Percentiles rank a stretch among this genome's conserved stretches.
Evolutionary conservation across 768 basidiomycete species (phyloP).

Genomic region (Leccinum disarticulatum): DNA sequence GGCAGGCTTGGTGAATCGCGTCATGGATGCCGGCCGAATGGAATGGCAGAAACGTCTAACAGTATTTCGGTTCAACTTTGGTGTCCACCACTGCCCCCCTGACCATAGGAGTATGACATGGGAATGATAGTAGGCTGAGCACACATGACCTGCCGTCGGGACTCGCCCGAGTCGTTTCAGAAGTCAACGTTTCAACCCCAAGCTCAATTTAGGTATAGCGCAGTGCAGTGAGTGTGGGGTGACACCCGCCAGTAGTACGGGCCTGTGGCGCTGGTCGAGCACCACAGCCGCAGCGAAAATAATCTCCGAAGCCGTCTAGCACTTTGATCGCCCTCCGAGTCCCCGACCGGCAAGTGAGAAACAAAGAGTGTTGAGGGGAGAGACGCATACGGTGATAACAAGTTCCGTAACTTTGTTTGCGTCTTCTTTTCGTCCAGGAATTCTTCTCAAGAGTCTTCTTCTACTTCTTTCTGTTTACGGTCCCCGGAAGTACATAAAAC

Average conservation of each 20-base stretch:
- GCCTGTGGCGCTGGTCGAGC: not conserved
- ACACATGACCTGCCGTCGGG: not conserved
- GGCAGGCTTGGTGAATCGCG: slow-evolving; percentile 1
- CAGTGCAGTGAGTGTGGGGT: not conserved
- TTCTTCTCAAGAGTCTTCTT: not conserved
- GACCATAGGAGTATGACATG: not conserved
- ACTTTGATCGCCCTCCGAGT: not conserved
- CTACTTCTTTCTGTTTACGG: not conserved
- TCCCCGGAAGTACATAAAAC: not conserved
- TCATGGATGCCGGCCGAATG: not conserved
- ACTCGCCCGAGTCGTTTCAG: not conserved
- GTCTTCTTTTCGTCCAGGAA: not conserved
- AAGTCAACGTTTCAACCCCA: not conserved
- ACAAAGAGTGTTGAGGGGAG: not conserved
- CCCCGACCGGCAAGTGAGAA: not conserved
- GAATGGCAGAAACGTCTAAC: not conserved
- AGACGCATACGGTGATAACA: not conserved
- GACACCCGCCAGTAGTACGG: no score
- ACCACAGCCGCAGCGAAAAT: not conserved
- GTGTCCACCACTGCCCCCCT: not conserved
- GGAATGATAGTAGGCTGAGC: not conserved
- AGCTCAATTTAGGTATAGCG: not conserved
- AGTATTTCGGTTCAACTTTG: slow-evolving; percentile 1
- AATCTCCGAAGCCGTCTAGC: not conserved
- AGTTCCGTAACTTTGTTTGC: slow-evolving; percentile 2